Evolutionary conservation across 2,329 filamentous ascomycete genomes (phyloP).

Genomic region (Rugonectria rugulosa): DNA sequence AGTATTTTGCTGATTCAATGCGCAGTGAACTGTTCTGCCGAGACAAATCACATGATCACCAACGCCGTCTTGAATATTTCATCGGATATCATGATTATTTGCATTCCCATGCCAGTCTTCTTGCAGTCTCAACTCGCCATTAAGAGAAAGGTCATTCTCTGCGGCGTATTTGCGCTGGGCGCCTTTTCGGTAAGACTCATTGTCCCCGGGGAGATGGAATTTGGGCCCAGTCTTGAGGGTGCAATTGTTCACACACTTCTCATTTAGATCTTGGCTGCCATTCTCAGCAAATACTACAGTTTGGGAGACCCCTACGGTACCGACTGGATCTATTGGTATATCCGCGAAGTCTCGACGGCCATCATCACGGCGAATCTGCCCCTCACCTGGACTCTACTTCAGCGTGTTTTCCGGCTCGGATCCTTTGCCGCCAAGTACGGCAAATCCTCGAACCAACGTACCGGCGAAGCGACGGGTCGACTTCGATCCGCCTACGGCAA

Average conservation of each 20-base stretch:
- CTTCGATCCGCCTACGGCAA: slow-evolving; percentile 36
- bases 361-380: slow-evolving; percentile 54
- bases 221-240: no score
- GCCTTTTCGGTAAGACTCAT: slow-evolving; percentile 51
- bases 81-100: slow-evolving; percentile 65
- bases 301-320: slow-evolving; percentile 48
- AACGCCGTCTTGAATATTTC: slow-evolving; percentile 66
- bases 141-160: slow-evolving; percentile 60
- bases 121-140: slow-evolving; percentile 55
- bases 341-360: slow-evolving; percentile 55
- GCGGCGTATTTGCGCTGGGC: slow-evolving; percentile 53
- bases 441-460: slow-evolving; percentile 36
- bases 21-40: slow-evolving; percentile 55
- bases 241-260: neutral
- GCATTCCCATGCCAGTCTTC: slow-evolving; percentile 62
- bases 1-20: neutral
- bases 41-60: slow-evolving; percentile 62
- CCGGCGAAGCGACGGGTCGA: slow-evolving; percentile 31
- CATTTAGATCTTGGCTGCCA: slow-evolving; percentile 33
- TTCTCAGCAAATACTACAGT: slow-evolving; percentile 51
- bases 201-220: no score
- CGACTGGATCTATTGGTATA: slow-evolving; percentile 54
- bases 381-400: slow-evolving; percentile 52
- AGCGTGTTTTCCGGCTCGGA: slow-evolving; percentile 44
- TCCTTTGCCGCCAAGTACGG: slow-evolving; percentile 39